Conservation (phyloP, 257 asterid species). For the Nicotiana otophora region DNA sequence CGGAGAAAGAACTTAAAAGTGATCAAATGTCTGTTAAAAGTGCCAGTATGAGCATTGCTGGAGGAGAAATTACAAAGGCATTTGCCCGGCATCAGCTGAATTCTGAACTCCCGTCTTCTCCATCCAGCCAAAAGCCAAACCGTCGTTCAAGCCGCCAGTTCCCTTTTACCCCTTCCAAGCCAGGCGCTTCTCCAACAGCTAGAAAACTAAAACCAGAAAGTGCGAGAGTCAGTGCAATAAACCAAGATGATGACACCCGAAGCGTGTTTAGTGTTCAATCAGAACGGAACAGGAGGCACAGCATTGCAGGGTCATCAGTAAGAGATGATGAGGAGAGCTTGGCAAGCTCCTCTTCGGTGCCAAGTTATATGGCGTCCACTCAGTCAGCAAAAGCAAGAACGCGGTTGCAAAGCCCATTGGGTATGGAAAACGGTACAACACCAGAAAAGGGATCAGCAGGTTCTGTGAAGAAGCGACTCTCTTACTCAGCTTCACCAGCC, state of each 20-base stretch:
- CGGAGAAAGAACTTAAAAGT: constrained; percentile 12
- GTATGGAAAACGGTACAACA: constrained; percentile 41
- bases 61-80: constrained; percentile 66
- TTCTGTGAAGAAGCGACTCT: constrained; percentile 68
- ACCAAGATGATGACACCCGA: constrained; percentile 73
- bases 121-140: constrained; percentile 41
- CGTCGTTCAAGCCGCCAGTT: constrained; percentile 27
- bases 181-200: constrained; percentile 21
- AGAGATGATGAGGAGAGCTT: constrained; percentile 91
- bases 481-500: constrained; percentile 81
- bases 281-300: constrained; percentile 67
- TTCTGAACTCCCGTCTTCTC: constrained; percentile 55
- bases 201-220: constrained; percentile 57
- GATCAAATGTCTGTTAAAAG: constrained; percentile 36
- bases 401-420: constrained; percentile 63
- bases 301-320: constrained; percentile 68
- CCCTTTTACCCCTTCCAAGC: constrained; percentile 37
- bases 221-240: constrained; percentile 43
- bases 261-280: constrained; percentile 59
- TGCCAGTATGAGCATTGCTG: constrained; percentile 24
- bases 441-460: constrained; percentile 50
- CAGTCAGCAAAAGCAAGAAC: constrained; percentile 80
- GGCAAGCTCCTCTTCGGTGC: constrained; percentile 62
- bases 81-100: constrained; percentile 84
- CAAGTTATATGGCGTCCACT: constrained; percentile 88